Conservation (phyloP, 768 basidiomycete species). For the Naganishia vaughanmartiniae region DNA sequence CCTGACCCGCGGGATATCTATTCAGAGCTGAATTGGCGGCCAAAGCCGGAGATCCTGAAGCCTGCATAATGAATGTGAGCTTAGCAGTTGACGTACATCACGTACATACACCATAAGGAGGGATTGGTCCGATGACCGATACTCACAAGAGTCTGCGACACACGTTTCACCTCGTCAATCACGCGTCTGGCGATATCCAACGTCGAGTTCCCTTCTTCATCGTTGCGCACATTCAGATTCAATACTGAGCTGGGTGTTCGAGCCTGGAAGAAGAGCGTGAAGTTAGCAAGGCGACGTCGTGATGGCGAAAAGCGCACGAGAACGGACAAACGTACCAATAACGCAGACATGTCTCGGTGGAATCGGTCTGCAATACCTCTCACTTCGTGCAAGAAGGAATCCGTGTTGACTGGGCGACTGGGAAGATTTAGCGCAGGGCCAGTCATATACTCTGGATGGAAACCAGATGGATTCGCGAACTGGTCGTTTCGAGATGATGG, state of each 20-base stretch:
- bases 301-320: background rate
- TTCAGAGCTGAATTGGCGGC: background rate
- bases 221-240: slow-evolving; percentile 1
- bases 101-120: background rate
- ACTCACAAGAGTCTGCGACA: slow-evolving; percentile 8
- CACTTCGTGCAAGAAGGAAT: slow-evolving; percentile 10
- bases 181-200: slow-evolving; percentile 7
- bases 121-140: background rate
- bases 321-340: background rate
- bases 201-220: background rate
- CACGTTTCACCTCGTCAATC: slow-evolving; percentile 17
- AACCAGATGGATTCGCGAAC: slow-evolving; percentile 1
- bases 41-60: slow-evolving; percentile 2
- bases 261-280: background rate
- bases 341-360: slow-evolving; percentile 16
- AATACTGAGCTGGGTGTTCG: slow-evolving; percentile 7
- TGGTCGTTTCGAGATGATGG: slow-evolving; percentile 17
- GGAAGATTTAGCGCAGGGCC: background rate
- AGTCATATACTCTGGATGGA: slow-evolving; percentile 8
- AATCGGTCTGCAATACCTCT: slow-evolving; percentile 17
- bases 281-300: background rate
- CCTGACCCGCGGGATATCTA: slow-evolving; percentile 17
- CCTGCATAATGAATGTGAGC: background rate
- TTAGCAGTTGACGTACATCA: background rate
- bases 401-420: background rate